Conservation (phyloP, 257 asterid genomes). For the Solanum ossicruentum region DNA sequence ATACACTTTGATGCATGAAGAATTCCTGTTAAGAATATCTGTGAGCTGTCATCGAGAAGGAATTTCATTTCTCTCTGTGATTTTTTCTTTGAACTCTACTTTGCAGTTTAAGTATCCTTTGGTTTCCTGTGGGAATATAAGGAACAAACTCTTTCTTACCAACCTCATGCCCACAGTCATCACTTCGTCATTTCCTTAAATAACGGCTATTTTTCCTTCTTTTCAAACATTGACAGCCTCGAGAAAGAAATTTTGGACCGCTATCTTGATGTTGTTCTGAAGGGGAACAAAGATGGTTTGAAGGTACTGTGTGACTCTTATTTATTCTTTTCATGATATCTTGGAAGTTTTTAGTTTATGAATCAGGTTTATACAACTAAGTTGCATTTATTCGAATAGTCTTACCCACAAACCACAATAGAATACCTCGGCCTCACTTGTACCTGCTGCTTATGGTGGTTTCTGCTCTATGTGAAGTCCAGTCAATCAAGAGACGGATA, state of each 20-base stretch:
- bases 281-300: slow-evolving; percentile 92
- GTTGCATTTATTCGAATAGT: background rate
- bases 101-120: background rate
- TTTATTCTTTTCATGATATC: background rate
- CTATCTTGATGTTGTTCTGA: slow-evolving; percentile 83
- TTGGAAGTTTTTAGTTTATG: background rate
- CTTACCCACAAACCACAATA: background rate
- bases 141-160: background rate
- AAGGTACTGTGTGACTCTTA: slow-evolving; percentile 34
- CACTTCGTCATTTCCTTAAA: background rate
- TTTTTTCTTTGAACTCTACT: background rate
- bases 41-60: background rate
- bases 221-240: slow-evolving; percentile 30
- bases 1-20: background rate
- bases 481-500: background rate
- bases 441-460: background rate
- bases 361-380: background rate
- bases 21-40: background rate
- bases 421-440: background rate
- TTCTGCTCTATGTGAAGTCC: background rate
- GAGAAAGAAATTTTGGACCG: slow-evolving; percentile 97
- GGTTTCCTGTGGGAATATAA: background rate
- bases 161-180: background rate
- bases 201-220: background rate
- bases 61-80: background rate